Conservation (phyloP, 139 green algal genomes). For the Coccomyxa sp. region DNA sequence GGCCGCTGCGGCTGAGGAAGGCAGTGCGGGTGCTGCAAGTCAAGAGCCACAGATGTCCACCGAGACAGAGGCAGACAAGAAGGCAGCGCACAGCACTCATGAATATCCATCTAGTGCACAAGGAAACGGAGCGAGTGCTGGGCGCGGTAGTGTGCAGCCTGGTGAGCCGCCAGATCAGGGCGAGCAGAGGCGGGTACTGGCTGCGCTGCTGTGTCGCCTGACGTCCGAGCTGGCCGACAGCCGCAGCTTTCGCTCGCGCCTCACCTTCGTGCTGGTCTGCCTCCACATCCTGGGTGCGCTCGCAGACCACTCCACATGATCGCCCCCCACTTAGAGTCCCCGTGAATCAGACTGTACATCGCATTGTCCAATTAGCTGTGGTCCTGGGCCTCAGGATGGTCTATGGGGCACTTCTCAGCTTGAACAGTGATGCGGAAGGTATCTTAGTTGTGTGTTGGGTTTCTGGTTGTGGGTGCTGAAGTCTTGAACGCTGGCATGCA, state of each 20-base stretch:
- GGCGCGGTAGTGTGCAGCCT: background rate
- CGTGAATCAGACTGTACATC: background rate
- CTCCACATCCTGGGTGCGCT: constrained; percentile 14
- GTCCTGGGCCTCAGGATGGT: background rate
- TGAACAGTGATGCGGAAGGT: background rate
- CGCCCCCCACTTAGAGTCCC: background rate
- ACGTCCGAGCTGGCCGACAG: constrained; percentile 21
- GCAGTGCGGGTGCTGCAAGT: background rate
- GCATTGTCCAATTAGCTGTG: background rate
- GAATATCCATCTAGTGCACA: background rate
- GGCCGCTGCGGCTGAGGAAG: too few relatives aligned
- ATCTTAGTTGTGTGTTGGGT: background rate
- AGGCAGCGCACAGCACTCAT: background rate
- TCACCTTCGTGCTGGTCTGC: constrained; percentile 36
- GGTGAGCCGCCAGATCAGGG: background rate
- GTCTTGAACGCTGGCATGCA: background rate
- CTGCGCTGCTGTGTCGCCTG: constrained; percentile 16
- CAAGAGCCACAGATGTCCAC: background rate
- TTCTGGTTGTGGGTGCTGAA: background rate
- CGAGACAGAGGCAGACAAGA: too few relatives aligned
- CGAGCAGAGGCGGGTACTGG: background rate
- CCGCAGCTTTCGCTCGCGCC: constrained; percentile 17
- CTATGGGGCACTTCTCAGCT: background rate
- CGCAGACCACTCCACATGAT: background rate
- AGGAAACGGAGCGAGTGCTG: background rate